A percentile compares a stretch with the other conserved stretches of the same genome.
Conservation (phyloP, 768 basidiomycete genomes). For the Erythrobasidium yunnanense region DNA sequence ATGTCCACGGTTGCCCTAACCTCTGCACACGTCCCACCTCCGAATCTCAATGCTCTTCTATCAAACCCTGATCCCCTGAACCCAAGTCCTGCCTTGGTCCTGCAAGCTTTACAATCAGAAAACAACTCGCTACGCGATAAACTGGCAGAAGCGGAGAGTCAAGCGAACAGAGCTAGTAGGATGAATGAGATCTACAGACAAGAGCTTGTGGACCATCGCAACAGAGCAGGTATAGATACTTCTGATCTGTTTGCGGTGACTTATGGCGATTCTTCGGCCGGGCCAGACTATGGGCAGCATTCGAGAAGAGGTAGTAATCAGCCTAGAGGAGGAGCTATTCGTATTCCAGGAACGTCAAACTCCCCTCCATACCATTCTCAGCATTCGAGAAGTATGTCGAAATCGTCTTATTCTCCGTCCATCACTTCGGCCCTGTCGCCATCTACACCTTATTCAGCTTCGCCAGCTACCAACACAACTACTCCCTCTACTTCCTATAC, state of each 20-base stretch:
- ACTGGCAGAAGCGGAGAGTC: background rate
- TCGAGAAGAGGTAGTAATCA: background rate
- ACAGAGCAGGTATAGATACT: background rate
- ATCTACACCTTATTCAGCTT: constrained; percentile 4
- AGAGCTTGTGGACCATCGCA: constrained; percentile 2
- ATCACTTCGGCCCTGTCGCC: constrained; percentile 6
- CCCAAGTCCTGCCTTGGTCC: constrained; percentile 1
- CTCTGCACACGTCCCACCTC: no score
- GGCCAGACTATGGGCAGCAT: background rate
- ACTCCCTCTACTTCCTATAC: constrained; percentile 18
- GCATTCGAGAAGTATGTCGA: background rate
- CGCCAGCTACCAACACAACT: background rate
- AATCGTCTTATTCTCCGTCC: constrained; percentile 10
- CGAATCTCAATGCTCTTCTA: background rate
- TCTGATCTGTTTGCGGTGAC: background rate
- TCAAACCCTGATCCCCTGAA: background rate
- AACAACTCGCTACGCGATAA: background rate
- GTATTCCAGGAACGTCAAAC: background rate
- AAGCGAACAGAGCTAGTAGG: background rate
- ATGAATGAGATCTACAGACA: background rate
- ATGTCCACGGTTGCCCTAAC: no score
- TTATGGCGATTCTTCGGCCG: no score
- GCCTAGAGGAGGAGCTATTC: background rate
- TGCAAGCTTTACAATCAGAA: constrained; percentile 9
- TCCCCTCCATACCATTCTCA: constrained; percentile 6